These are phyloP conservation scores for Hypoxylon trugodes DNA, from an alignment of 495 filamentous ascomycete species.

Conservation along the genomic window DNA sequence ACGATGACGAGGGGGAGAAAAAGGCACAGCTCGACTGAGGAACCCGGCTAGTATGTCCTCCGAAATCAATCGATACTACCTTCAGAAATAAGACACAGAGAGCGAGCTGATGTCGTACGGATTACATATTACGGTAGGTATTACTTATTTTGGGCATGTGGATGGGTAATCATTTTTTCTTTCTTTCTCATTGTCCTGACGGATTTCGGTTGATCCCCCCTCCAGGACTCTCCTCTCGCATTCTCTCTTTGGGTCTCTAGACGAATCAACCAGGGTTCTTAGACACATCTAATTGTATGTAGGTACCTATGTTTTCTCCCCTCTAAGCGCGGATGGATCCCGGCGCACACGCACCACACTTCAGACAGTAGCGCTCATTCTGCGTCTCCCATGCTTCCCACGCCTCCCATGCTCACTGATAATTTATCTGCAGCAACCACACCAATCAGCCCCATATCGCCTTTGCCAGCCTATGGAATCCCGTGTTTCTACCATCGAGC, in stretches of 20 bases:
- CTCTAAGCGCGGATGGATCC: slow-evolving; percentile 14
- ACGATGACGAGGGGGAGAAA: slow-evolving; percentile 18
- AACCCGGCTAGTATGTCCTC: neutral
- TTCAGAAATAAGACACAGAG: neutral
- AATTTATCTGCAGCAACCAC: slow-evolving; percentile 31
- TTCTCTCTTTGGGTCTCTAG: neutral
- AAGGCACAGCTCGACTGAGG: slow-evolving; percentile 11
- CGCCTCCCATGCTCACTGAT: slow-evolving; percentile 24
- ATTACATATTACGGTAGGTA: neutral
- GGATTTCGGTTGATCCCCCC: neutral
- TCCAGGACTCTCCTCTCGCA: too few species aligned
- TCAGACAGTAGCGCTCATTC: slow-evolving; percentile 5
- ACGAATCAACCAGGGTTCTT: slow-evolving; percentile 13
- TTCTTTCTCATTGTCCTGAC: neutral
- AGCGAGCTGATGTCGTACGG: neutral
- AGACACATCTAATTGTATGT: slow-evolving; percentile 2
- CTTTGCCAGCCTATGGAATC: slow-evolving; percentile 18
- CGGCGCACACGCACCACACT: slow-evolving; percentile 3
- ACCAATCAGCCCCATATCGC: slow-evolving; percentile 26
- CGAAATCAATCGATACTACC: slow-evolving; percentile 8
- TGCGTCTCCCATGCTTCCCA: slow-evolving; percentile 22
- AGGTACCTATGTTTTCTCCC: neutral
- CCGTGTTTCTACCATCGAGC: slow-evolving; percentile 14
- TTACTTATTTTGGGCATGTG: neutral
- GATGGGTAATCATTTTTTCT: too few species aligned